These are phyloP conservation scores for Escovopsis sp. DNA, from an alignment of 2,329 filamentous ascomycete genomes.

Conservation along the genomic window DNA sequence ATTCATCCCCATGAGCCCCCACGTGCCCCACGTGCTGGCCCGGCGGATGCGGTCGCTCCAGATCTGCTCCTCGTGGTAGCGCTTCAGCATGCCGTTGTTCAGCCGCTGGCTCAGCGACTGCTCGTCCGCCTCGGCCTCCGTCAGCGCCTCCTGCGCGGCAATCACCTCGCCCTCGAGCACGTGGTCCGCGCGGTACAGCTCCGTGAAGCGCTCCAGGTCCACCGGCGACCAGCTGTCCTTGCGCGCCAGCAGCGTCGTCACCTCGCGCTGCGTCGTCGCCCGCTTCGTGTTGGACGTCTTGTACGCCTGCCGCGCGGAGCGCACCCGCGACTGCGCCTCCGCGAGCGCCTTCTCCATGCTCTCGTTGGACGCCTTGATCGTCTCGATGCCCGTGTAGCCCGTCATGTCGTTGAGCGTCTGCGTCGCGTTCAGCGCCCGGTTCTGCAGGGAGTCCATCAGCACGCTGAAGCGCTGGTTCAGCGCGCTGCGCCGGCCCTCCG, in stretches of 20 bases:
- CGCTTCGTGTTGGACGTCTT: slow-evolving; percentile 71
- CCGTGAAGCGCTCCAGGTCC: slow-evolving; percentile 89
- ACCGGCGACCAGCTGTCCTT: slow-evolving; percentile 81
- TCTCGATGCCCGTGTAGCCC: slow-evolving; percentile 83
- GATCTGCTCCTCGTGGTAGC: slow-evolving; percentile 98
- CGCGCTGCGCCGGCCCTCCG: slow-evolving; percentile 18
- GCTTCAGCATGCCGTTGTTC: slow-evolving; percentile 67
- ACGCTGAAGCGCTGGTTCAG: slow-evolving; percentile 19
- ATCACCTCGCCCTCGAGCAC: slow-evolving; percentile 75
- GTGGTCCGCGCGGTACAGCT: slow-evolving; percentile 82
- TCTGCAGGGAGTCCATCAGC: slow-evolving; percentile 80
- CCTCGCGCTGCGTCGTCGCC: slow-evolving; percentile 83
- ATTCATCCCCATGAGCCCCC: slow-evolving; percentile 95
- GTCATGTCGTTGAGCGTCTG: slow-evolving; percentile 88
- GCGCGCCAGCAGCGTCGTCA: slow-evolving; percentile 81
- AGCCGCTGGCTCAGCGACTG: slow-evolving; percentile 63
- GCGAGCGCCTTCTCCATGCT: slow-evolving; percentile 44
- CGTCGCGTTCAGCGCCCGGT: slow-evolving; percentile 69
- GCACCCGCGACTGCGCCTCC: slow-evolving; percentile 48
- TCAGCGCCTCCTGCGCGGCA: slow-evolving; percentile 54
- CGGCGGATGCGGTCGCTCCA: slow-evolving; percentile 96
- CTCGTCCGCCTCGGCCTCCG: slow-evolving; percentile 61
- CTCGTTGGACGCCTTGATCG: slow-evolving; percentile 65
- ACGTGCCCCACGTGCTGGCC: slow-evolving; percentile 96
- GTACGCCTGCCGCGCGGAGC: slow-evolving; percentile 58